Base-by-base conservation (phyloP, 441 rosid genomes). In the Codiaeum variegatum region DNA sequence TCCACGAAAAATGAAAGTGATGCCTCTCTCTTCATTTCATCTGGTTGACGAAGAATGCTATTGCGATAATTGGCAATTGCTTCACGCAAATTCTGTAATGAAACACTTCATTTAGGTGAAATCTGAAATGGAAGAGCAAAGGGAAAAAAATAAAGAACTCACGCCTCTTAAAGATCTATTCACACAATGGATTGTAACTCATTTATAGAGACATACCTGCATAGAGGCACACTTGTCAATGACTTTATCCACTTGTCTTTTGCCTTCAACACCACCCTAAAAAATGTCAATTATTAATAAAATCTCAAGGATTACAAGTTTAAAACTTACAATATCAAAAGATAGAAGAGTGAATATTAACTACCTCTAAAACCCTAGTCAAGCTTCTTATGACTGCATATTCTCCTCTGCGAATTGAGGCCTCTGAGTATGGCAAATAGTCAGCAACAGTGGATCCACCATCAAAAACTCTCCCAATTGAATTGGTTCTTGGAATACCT, bases 191-290 rank as follows among this genome's bases (percentile, higher is more conserved):
- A 61, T 42, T 15, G 70, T 13, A 61, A 36, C 6, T 12, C 26
- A 68, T 65, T 65, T 74, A 68, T 46, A 77, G 73, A 76, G 49
- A 66, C 64, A 77, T 81, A 96, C 99, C 97, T 96, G 99, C 99
- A 96, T 93, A 79, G 97, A 88, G 69, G 98, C 87, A 83, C 99
- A 96, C 86, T 90, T 93, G 85, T 96, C 99, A 75, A 96, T 96
- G 82, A 93, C 98, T 84, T 90, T 90, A 80, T 96, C 99, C 61
- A 96, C 98, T 84, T 90, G 97, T 75, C 92, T 84, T 89, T 96
- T 96, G 71, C 97, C 98, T 85, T 96, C 99, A 62, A 93, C 97
- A 73, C 99, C 99, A 71, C 99, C 98, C 99, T 96, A 78, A 61
- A 79, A 65, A 58, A 82, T 64, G 42, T 69, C 76, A 79, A 65